A percentile compares a stretch with the other conserved stretches of the same genome.
These are phyloP conservation scores for Penicillium sp. DNA, from an alignment of 2,329 filamentous ascomycete genomes.

Conservation along the genomic window DNA sequence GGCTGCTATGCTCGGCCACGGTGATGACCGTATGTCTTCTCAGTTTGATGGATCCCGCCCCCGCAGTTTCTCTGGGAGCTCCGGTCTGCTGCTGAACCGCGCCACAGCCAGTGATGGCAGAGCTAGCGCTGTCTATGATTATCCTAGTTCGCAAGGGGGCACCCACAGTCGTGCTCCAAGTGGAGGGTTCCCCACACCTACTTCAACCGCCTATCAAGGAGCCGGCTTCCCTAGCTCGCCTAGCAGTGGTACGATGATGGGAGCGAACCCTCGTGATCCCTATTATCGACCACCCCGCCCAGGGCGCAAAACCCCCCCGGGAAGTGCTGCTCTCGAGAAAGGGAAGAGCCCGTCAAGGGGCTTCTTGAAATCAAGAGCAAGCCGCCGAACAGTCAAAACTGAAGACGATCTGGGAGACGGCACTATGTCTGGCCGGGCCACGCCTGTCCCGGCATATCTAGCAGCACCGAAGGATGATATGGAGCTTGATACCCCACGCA, in stretches of 20 bases:
- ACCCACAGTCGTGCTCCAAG: conserved; percentile 56
- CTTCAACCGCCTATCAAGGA: conserved; percentile 75
- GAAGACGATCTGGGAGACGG: conserved; percentile 40
- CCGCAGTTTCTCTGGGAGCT: conserved; percentile 62
- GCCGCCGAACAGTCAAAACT: conserved; percentile 31
- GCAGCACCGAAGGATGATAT: conserved; percentile 55
- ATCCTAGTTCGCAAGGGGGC: conserved; percentile 47
- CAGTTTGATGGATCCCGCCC: conserved; percentile 55
- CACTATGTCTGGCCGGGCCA: conserved; percentile 47
- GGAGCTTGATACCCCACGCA: conserved; percentile 50
- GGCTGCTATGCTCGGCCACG: conserved; percentile 72
- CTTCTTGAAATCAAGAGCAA: conserved; percentile 40
- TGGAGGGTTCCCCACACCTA: conserved; percentile 65
- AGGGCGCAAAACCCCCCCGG: conserved; percentile 64
- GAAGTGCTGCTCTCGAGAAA: conserved; percentile 46
- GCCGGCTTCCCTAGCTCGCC: conserved; percentile 50
- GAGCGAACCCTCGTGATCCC: conserved; percentile 63
- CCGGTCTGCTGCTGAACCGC: conserved; percentile 60
- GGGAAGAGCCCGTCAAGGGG: conserved; percentile 42
- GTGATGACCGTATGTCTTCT: conserved; percentile 63
- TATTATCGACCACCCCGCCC: conserved; percentile 85
- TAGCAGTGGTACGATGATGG: conserved; percentile 44
- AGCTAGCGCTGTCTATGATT: conserved; percentile 56
- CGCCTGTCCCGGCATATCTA: conserved; percentile 56
- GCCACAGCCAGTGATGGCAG: conserved; percentile 46